A percentile compares a stretch with the other conserved stretches of the same genome.
Evolutionary conservation across 345 rosid species (phyloP).

Genomic region (Geranium rotundifolium): DNA sequence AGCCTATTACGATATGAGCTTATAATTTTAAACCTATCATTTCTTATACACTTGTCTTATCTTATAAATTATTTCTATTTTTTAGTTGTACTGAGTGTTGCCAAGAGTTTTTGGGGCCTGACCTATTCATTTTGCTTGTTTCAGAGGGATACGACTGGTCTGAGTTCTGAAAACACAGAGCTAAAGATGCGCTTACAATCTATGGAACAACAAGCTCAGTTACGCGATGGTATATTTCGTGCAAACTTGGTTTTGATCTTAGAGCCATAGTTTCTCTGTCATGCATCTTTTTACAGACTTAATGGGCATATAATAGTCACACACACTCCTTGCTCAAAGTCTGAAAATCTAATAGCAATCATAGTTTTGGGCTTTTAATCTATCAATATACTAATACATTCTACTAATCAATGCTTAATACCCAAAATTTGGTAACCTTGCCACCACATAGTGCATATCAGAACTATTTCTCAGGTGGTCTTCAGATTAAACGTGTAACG

Average conservation of each 20-base stretch:
- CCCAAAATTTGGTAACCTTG: background rate
- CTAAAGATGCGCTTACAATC: constrained; percentile 85
- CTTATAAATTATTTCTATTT: background rate
- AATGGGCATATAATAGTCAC: too few relatives aligned
- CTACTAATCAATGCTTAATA: background rate
- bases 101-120: background rate
- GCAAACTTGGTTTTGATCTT: background rate
- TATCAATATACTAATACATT: background rate
- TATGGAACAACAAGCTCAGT: constrained; percentile 83
- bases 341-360: background rate
- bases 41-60: background rate
- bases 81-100: background rate
- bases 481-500: too few relatives aligned
- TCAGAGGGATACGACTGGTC: constrained; percentile 79
- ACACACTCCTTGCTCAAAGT: background rate
- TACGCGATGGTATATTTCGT: constrained; percentile 58
- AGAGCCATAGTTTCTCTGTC: background rate
- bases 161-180: constrained; percentile 77
- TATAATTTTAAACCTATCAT: background rate
- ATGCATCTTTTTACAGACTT: background rate
- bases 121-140: constrained; percentile 8
- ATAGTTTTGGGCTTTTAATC: background rate
- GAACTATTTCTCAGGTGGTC: background rate
- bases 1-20: background rate
- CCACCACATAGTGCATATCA: background rate